These are phyloP conservation scores for Debaryomyces prosopidis DNA, from an alignment of 805 yeast species.

Conservation along the genomic window DNA sequence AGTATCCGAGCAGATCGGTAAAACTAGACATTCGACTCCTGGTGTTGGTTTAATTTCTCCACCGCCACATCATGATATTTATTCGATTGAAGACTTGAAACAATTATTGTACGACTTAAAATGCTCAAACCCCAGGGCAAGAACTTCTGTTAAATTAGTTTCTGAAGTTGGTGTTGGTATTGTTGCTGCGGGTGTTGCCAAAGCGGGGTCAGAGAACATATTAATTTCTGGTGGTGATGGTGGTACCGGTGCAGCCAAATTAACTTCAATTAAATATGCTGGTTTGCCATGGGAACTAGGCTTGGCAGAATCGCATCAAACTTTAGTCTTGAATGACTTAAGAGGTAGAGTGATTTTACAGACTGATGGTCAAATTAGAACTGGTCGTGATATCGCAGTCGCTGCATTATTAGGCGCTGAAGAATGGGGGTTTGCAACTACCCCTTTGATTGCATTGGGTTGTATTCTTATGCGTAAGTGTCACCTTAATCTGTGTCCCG, in stretches of 20 bases:
- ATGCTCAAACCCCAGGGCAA: constrained; percentile 95
- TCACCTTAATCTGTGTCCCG: constrained; percentile 93
- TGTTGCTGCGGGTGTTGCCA: constrained; percentile 98
- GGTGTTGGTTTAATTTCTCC: constrained; percentile 97
- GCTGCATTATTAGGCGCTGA: constrained; percentile 97
- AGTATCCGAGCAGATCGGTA: constrained; percentile 84
- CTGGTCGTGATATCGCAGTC: constrained; percentile 95
- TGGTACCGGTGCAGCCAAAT: constrained; percentile 99
- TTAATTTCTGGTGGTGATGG: constrained; percentile 98
- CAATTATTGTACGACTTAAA: constrained; percentile 95
- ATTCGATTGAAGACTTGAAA: constrained; percentile 96
- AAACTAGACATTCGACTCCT: constrained; percentile 94
- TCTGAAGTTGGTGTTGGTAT: constrained; percentile 99
- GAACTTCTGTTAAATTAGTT: constrained; percentile 94
- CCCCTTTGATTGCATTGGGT: constrained; percentile 96
- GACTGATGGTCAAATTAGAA: constrained; percentile 97
- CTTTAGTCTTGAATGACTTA: constrained; percentile 90
- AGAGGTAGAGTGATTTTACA: constrained; percentile 95
- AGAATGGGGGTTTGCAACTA: constrained; percentile 97
- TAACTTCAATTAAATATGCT: constrained; percentile 96
- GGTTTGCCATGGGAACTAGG: constrained; percentile 99
- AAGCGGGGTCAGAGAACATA: constrained; percentile 97
- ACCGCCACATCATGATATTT: constrained; percentile 98
- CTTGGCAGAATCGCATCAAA: constrained; percentile 96
- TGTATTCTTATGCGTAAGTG: constrained; percentile 94